phyloP scores from a whole-genome alignment of 306 rosid species.

The Canavalia gladiata region DNA sequence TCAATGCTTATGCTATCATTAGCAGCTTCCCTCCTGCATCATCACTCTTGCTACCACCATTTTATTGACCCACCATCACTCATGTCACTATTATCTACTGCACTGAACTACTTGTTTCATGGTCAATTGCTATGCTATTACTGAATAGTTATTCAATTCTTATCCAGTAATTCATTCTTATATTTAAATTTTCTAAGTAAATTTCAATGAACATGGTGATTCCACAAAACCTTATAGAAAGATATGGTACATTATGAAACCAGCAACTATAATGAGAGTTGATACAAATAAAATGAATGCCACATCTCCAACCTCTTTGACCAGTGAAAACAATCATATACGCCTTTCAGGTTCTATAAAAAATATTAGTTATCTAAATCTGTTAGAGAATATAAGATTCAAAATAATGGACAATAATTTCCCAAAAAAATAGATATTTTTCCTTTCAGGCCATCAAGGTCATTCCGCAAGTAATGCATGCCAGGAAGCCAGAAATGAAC shows the following conservation, averaged over 20 bases:
- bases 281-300: background rate
- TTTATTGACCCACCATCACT: background rate
- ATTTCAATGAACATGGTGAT: background rate
- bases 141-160: background rate
- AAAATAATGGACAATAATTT: conserved; percentile 14
- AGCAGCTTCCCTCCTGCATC: background rate
- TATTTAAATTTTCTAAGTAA: background rate
- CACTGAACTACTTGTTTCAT: background rate
- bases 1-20: background rate
- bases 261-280: background rate
- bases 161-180: background rate
- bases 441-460: background rate
- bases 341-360: background rate
- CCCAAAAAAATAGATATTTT: background rate
- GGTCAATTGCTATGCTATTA: background rate
- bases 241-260: background rate
- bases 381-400: background rate
- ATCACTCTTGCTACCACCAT: background rate
- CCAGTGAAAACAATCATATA: background rate
- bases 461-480: background rate
- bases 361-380: background rate
- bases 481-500: background rate
- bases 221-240: background rate
- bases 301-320: background rate
- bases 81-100: background rate